phyloP scores from a whole-genome alignment of 371 early-diverging fungal genomes.

The Rhizopus sp. region DNA sequence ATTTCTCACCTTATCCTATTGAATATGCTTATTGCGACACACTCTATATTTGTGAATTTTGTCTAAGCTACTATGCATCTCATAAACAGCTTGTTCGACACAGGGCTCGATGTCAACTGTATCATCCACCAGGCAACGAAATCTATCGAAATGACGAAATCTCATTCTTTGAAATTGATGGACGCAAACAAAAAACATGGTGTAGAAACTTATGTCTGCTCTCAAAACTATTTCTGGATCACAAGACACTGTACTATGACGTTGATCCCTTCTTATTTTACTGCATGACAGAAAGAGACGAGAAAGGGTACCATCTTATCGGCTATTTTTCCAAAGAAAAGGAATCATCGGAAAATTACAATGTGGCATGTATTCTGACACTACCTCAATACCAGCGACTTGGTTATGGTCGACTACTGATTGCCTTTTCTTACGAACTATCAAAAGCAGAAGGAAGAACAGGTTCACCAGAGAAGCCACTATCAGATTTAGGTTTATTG shows the following conservation, averaged over 20 bases:
- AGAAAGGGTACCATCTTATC: conserved; percentile 87
- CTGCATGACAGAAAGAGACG: conserved; percentile 86
- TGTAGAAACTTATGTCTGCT: conserved; percentile 89
- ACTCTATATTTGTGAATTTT: conserved; percentile 95
- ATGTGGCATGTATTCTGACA: conserved; percentile 99
- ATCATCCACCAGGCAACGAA: conserved; percentile 94
- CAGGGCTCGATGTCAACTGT: conserved; percentile 76
- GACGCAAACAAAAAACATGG: conserved; percentile 84
- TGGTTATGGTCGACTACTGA: conserved; percentile 97
- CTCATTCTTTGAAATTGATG: conserved; percentile 92
- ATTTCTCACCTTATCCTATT: conserved; percentile 95
- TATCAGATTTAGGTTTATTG: conserved; percentile 97
- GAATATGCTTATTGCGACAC: conserved; percentile 73
- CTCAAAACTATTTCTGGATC: conserved; percentile 98
- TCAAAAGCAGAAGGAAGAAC: conserved; percentile 94
- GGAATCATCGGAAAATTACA: conserved; percentile 94
- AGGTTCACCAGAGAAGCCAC: conserved; percentile 99
- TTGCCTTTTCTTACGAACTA: conserved; percentile 97
- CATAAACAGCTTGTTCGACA: conserved; percentile 72
- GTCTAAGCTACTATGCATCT: conserved; percentile 80
- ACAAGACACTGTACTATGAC: conserved; percentile 99
- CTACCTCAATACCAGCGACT: conserved; percentile 98
- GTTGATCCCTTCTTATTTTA: conserved; percentile 99
- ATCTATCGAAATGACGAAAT: conserved; percentile 88
- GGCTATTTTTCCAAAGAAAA: conserved; percentile 99